These are phyloP conservation scores for Paraphoma chrysanthemicola DNA, from an alignment of 2,329 filamentous ascomycete species.

Conservation along the genomic window DNA sequence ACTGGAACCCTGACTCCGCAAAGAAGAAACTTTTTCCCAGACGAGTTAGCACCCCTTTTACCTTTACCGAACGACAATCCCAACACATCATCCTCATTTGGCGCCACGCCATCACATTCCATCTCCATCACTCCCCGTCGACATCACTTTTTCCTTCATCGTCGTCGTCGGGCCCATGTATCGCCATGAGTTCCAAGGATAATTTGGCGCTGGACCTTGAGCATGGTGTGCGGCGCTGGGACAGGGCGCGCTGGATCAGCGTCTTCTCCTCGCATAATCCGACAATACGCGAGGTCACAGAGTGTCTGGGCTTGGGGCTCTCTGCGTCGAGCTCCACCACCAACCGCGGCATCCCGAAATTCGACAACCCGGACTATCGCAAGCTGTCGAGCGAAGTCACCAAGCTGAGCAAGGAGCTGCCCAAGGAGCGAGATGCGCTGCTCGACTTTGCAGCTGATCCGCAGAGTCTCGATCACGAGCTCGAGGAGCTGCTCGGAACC, in stretches of 20 bases:
- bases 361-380: slow-evolving; percentile 47
- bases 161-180: slow-evolving; percentile 21
- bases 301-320: slow-evolving; percentile 44
- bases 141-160: slow-evolving; percentile 15
- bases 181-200: slow-evolving; percentile 42
- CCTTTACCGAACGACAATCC: slow-evolving; percentile 32
- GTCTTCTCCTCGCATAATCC: slow-evolving; percentile 47
- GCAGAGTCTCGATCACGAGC: slow-evolving; percentile 36
- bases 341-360: slow-evolving; percentile 48
- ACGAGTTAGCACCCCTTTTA: slow-evolving; percentile 36
- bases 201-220: slow-evolving; percentile 38
- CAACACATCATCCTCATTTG: slow-evolving; percentile 27
- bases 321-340: slow-evolving; percentile 44
- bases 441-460: slow-evolving; percentile 47
- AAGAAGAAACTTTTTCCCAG: slow-evolving; percentile 35
- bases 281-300: slow-evolving; percentile 47
- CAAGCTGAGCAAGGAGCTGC: slow-evolving; percentile 44
- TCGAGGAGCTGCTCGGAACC: slow-evolving; percentile 40
- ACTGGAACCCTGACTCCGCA: slow-evolving; percentile 32
- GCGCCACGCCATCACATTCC: slow-evolving; percentile 26
- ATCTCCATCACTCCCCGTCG: slow-evolving; percentile 22
- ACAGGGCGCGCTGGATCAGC: slow-evolving; percentile 43
- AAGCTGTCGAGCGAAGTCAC: slow-evolving; percentile 46
- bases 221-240: slow-evolving; percentile 43
- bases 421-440: slow-evolving; percentile 45